Percentiles rank a stretch among this genome's conserved stretches.
phyloP scores from a whole-genome alignment of 176 grass and related monocot genomes.

The Calamus simplicifolius region DNA sequence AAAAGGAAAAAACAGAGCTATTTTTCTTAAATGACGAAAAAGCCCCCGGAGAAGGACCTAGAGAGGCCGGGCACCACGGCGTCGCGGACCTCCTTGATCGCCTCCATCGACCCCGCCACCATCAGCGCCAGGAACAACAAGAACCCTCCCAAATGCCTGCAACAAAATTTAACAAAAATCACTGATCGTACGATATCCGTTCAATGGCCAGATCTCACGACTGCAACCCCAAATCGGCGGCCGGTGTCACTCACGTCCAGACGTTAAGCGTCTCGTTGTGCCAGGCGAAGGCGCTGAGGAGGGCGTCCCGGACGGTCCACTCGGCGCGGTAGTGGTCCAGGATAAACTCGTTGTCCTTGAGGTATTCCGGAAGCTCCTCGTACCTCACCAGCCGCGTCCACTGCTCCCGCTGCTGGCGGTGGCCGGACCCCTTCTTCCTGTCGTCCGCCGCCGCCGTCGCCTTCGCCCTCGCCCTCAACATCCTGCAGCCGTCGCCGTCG shows the following conservation, averaged over 20 bases:
- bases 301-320: constrained; percentile 68
- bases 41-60: background rate
- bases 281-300: constrained; percentile 96
- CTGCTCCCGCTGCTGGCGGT: constrained; percentile 10
- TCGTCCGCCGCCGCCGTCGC: constrained; percentile 19
- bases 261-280: constrained; percentile 99
- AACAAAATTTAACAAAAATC: background rate
- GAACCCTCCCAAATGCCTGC: constrained; percentile 94
- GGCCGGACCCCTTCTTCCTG: background rate
- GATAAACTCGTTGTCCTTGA: constrained; percentile 95
- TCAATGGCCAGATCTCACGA: background rate
- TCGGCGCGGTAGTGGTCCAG: constrained; percentile 70
- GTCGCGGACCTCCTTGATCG: constrained; percentile 35
- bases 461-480: background rate
- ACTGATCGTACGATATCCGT: background rate
- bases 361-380: constrained; percentile 86
- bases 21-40: too few relatives aligned
- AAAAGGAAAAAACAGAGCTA: too few relatives aligned
- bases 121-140: constrained; percentile 61
- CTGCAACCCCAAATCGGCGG: background rate
- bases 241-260: constrained; percentile 56
- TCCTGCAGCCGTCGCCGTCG: too few relatives aligned
- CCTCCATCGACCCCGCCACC: constrained; percentile 34
- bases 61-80: constrained; percentile 28
- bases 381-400: constrained; percentile 50